Conservation (phyloP, 2,329 filamentous ascomycete species). For the Stachybotrys echinatus region DNA sequence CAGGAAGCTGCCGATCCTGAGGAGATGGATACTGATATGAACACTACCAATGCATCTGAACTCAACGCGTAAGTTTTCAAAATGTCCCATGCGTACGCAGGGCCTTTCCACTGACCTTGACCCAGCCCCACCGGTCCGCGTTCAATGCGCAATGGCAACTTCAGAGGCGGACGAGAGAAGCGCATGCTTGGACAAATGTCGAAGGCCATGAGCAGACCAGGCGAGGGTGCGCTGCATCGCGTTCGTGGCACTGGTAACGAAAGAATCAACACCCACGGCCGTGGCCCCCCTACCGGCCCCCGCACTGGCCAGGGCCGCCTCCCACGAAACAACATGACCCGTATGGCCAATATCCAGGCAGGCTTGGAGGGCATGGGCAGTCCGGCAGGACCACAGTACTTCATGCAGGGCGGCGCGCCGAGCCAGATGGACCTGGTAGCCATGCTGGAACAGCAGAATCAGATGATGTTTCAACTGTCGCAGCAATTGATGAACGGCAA, state of each 20-base stretch:
- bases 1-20: conserved; percentile 28
- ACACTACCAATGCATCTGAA: conserved; percentile 44
- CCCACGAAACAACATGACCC: conserved; percentile 47
- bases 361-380: conserved; percentile 40
- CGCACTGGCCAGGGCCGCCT: conserved; percentile 48
- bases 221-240: conserved; percentile 73
- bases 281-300: conserved; percentile 68
- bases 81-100: background rate
- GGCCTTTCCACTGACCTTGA: conserved; percentile 29
- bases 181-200: conserved; percentile 81
- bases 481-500: conserved; percentile 56
- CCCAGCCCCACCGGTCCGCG: conserved; percentile 86
- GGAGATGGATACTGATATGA: conserved; percentile 70
- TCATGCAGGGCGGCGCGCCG: conserved; percentile 38
- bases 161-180: conserved; percentile 61
- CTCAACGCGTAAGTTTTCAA: conserved; percentile 53
- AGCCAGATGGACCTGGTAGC: conserved; percentile 57
- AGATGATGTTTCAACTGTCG: conserved; percentile 75
- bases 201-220: conserved; percentile 72
- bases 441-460: conserved; percentile 84
- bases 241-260: conserved; percentile 70
- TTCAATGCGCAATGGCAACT: conserved; percentile 76
- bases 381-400: conserved; percentile 35
- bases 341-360: conserved; percentile 42
- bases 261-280: conserved; percentile 73